These are phyloP conservation scores for Chlorella vulgaris DNA, from an alignment of 139 green algal genomes.

Conservation along the genomic window DNA sequence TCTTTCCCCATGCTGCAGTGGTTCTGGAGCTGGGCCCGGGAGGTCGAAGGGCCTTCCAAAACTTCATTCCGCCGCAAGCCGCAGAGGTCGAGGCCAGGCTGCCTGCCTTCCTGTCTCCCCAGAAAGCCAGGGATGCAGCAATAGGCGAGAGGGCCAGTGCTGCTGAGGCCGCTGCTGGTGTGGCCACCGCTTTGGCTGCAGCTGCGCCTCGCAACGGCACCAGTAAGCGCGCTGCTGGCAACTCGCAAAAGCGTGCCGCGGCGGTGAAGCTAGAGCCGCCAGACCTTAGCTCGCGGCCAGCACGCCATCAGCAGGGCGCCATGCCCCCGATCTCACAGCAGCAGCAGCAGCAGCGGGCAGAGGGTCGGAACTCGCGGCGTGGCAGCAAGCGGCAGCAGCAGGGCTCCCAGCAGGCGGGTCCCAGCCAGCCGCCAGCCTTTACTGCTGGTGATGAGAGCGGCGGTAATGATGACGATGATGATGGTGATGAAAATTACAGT, in stretches of 20 bases:
- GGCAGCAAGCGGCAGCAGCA: not conserved
- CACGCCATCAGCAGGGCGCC: not conserved
- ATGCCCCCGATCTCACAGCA: not conserved
- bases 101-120: not conserved
- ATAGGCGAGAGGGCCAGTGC: not conserved
- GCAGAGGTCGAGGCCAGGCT: too few relatives aligned
- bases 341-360: not conserved
- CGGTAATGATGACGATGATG: not conserved
- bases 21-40: not conserved
- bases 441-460: too few relatives aligned
- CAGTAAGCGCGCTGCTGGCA: too few relatives aligned
- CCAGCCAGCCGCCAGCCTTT: not conserved
- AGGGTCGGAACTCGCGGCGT: not conserved
- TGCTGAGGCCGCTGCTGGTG: too few relatives aligned
- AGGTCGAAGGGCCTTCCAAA: not conserved
- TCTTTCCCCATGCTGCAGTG: constrained; percentile 9
- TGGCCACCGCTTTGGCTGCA: too few relatives aligned
- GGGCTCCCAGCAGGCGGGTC: not conserved
- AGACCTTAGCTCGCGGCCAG: not conserved
- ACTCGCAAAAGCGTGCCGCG: not conserved
- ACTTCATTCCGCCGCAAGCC: not conserved
- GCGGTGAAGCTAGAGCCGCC: too few relatives aligned
- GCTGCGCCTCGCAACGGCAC: too few relatives aligned
- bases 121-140: not conserved
- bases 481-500: not conserved